A percentile compares a stretch with the other conserved stretches of the same genome.
Evolutionary conservation across 805 yeast genomes (phyloP).

Genomic region (Ogataea thermomethanolica): DNA sequence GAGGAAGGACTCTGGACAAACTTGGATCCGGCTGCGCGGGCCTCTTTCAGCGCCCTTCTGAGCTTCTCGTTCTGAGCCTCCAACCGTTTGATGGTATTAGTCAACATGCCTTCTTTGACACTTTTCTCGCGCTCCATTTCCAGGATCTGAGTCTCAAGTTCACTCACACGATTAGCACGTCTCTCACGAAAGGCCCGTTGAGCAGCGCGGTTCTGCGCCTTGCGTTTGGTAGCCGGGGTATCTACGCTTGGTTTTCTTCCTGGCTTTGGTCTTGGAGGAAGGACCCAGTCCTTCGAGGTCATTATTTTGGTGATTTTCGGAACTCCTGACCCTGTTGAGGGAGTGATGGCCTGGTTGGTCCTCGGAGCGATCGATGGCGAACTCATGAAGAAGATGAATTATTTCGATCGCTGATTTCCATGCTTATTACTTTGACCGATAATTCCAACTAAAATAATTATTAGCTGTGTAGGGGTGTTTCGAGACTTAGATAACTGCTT

Average conservation of each 20-base stretch:
- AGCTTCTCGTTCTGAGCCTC: conserved; percentile 44
- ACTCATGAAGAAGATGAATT: conserved; percentile 14
- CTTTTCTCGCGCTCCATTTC: conserved; percentile 68
- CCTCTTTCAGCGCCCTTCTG: conserved; percentile 40
- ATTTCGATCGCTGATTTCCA: neutral
- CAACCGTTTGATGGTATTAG: conserved; percentile 48
- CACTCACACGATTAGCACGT: conserved; percentile 76
- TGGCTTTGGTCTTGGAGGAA: conserved; percentile 62
- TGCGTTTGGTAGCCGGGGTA: conserved; percentile 79
- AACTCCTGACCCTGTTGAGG: conserved; percentile 11
- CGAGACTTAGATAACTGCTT: neutral
- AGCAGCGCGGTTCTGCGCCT: conserved; percentile 93
- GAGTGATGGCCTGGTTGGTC: conserved; percentile 18
- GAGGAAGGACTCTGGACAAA: conserved; percentile 17
- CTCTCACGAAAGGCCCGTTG: conserved; percentile 89
- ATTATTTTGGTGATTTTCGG: conserved; percentile 45
- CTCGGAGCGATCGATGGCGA: conserved; percentile 25
- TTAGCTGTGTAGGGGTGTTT: conserved; percentile 6
- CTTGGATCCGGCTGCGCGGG: conserved; percentile 28
- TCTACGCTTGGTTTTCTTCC: conserved; percentile 51
- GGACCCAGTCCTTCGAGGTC: conserved; percentile 56
- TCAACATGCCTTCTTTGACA: conserved; percentile 51
- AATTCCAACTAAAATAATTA: conserved; percentile 3
- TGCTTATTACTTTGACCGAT: conserved; percentile 9
- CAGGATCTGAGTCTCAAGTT: conserved; percentile 64